phyloP scores from a whole-genome alignment of 176 grass and related monocot genomes.

The Oropetium thomaeum region DNA sequence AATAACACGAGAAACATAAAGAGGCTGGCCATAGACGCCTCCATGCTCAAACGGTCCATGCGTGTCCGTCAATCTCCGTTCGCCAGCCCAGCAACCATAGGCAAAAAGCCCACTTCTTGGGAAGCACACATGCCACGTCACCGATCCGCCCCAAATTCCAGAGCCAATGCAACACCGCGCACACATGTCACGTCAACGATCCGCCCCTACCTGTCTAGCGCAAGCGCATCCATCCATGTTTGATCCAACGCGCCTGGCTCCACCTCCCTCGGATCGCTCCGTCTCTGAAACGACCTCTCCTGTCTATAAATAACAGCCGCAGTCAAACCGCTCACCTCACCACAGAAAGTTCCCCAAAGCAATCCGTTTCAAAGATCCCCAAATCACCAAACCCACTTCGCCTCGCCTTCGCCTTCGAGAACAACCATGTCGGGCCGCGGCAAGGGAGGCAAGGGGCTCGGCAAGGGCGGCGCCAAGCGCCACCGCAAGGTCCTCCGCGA shows the following conservation, averaged over 20 bases:
- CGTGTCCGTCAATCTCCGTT: neutral
- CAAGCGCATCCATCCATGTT: neutral
- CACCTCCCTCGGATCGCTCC: slow-evolving; percentile 9
- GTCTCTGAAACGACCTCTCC: neutral
- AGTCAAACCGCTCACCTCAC: rapidly evolving
- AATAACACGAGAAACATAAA: too few species aligned
- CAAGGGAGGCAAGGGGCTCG: slow-evolving; percentile 65
- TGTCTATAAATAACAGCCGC: neutral
- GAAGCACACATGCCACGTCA: neutral
- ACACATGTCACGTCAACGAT: neutral
- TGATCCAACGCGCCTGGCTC: neutral
- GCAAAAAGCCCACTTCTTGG: neutral
- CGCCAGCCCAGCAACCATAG: neutral
- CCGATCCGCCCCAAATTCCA: neutral
- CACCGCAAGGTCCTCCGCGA: slow-evolving; percentile 67
- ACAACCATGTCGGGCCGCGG: slow-evolving; percentile 43
- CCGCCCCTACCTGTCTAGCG: neutral
- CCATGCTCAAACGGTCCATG: too few species aligned
- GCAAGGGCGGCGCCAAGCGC: slow-evolving; percentile 71
- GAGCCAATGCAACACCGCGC: neutral
- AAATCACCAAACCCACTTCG: neutral
- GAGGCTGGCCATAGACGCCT: too few species aligned
- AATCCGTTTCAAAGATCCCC: neutral
- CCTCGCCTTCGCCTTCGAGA: neutral
- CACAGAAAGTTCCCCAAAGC: too few species aligned